Conservation (phyloP, 2,329 filamentous ascomycete genomes). For the Alternaria postmessia region DNA sequence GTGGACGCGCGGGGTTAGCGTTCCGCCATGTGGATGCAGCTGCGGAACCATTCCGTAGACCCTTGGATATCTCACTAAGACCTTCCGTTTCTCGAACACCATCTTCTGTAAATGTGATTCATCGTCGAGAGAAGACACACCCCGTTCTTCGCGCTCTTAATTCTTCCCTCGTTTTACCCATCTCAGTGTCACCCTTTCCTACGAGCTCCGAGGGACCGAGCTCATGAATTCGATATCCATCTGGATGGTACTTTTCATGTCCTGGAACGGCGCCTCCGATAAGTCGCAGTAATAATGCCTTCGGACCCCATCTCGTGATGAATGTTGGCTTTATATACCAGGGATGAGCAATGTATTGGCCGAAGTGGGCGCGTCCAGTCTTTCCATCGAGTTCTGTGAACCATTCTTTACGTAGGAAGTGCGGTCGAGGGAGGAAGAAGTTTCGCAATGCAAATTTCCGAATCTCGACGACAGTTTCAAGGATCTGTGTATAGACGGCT, state of each 20-base stretch:
- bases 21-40: slow-evolving; percentile 4
- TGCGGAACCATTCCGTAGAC: slow-evolving; percentile 11
- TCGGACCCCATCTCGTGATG: slow-evolving; percentile 23
- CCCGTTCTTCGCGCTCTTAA: background rate
- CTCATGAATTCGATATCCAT: too few relatives aligned
- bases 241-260: too few relatives aligned
- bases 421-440: too few relatives aligned
- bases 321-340: slow-evolving; percentile 43
- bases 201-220: too few relatives aligned
- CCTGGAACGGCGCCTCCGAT: too few relatives aligned
- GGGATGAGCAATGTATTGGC: slow-evolving; percentile 33
- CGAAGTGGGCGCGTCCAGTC: slow-evolving; percentile 23
- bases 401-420: too few relatives aligned
- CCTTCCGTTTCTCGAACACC: background rate
- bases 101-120: background rate
- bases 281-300: slow-evolving; percentile 11
- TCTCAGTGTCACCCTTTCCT: too few relatives aligned
- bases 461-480: too few relatives aligned
- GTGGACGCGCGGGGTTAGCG: slow-evolving; percentile 8
- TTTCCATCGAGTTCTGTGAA: too few relatives aligned
- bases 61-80: background rate
- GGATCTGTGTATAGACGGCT: too few relatives aligned
- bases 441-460: too few relatives aligned
- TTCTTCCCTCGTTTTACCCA: too few relatives aligned
- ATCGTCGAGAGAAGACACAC: background rate